A percentile compares a stretch with the other conserved stretches of the same genome.
These are phyloP conservation scores for Rhizopogon parksii DNA, from an alignment of 1,284 basidiomycete species.

Conservation along the genomic window DNA sequence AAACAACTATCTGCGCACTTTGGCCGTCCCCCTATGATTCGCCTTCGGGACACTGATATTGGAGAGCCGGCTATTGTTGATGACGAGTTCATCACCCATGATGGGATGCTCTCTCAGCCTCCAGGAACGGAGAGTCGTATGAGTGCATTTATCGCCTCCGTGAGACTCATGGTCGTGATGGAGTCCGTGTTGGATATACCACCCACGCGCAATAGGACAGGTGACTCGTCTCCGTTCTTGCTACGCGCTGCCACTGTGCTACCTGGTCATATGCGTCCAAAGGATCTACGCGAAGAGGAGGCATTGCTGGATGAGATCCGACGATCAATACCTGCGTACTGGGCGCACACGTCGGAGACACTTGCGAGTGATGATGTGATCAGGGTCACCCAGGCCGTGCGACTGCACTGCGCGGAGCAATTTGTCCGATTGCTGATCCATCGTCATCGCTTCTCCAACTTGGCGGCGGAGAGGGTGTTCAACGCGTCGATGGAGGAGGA, in stretches of 20 bases:
- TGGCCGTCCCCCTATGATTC: conserved; percentile 78
- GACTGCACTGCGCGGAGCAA: conserved; percentile 79
- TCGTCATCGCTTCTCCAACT: conserved; percentile 66
- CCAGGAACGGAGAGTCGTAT: conserved; percentile 68
- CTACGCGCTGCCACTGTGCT: conserved; percentile 51
- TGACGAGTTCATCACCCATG: conserved; percentile 78
- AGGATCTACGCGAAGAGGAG: conserved; percentile 75
- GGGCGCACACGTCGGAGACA: conserved; percentile 75
- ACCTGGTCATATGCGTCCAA: conserved; percentile 45
- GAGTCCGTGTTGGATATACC: conserved; percentile 73
- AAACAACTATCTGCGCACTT: conserved; percentile 83
- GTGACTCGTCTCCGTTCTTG: conserved; percentile 53
- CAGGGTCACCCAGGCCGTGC: conserved; percentile 78
- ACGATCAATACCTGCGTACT: conserved; percentile 63
- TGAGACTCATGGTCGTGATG: conserved; percentile 77
- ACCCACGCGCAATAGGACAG: conserved; percentile 51
- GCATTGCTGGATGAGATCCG: conserved; percentile 73
- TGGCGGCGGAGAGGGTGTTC: conserved; percentile 57
- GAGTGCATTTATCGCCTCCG: conserved; percentile 68
- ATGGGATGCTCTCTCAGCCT: conserved; percentile 62
- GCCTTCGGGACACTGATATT: conserved; percentile 82
- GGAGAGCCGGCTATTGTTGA: conserved; percentile 78
- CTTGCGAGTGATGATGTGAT: conserved; percentile 81
- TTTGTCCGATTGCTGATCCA: conserved; percentile 77
- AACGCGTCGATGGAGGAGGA: conserved; percentile 42